A percentile compares a stretch with the other conserved stretches of the same genome.
Evolutionary conservation across 257 asterid species (phyloP).

Genomic region (Solanum tacnaense): DNA sequence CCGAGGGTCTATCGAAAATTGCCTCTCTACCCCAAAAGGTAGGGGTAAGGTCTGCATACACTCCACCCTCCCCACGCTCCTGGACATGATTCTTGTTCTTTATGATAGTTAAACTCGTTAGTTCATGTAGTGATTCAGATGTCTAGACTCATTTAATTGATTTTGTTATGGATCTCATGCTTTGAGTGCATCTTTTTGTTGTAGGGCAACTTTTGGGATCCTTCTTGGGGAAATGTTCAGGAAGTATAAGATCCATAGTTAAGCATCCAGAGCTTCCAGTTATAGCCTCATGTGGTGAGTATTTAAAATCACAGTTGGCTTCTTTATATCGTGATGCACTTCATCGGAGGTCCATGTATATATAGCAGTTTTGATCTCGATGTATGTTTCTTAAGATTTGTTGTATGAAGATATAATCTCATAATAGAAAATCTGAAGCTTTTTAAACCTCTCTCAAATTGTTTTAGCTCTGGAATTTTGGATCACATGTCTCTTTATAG

Average conservation of each 20-base stretch:
- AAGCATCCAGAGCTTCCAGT: conserved; percentile 78
- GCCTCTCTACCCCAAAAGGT: neutral
- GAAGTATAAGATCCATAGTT: conserved; percentile 82
- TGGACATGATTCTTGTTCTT: neutral
- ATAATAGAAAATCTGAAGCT: neutral
- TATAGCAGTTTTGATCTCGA: neutral
- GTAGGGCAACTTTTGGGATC: conserved; percentile 79
- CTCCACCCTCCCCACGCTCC: neutral
- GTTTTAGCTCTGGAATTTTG: neutral
- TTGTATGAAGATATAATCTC: neutral
- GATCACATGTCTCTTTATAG: neutral
- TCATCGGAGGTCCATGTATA: neutral
- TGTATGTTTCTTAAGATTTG: neutral
- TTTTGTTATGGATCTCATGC: neutral
- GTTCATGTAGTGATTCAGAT: neutral
- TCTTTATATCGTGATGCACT: neutral
- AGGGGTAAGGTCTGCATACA: neutral
- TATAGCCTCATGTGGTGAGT: conserved; percentile 92
- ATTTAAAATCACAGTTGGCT: neutral
- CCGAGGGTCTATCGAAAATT: neutral
- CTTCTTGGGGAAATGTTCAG: conserved; percentile 84
- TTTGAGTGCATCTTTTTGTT: neutral
- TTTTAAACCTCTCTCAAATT: neutral
- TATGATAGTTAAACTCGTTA: neutral
- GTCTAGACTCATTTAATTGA: neutral